Conservation (phyloP, 2,329 filamentous ascomycete species). For the Neobulgaria alba region DNA sequence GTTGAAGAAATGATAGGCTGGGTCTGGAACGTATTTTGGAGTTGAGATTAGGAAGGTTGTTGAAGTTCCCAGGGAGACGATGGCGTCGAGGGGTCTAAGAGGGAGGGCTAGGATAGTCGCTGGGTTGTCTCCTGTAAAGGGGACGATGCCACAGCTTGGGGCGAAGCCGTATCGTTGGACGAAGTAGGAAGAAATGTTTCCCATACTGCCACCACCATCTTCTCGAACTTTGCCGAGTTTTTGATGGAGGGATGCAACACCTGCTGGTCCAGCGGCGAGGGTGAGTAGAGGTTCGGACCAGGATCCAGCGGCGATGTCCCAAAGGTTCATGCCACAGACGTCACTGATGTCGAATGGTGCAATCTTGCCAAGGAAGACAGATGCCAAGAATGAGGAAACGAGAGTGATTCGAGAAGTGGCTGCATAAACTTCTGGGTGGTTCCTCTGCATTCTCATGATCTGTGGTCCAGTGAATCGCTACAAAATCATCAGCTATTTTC, state of each 20-base stretch:
- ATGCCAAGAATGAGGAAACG: constrained; percentile 91
- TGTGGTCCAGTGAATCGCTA: constrained; percentile 96
- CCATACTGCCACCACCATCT: constrained; percentile 74
- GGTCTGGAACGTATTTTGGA: constrained; percentile 79
- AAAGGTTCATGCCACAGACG: constrained; percentile 93
- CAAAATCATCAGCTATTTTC: constrained; percentile 6
- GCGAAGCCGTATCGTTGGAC: constrained; percentile 69
- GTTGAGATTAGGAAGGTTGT: constrained; percentile 98
- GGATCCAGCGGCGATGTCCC: constrained; percentile 68
- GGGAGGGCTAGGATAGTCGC: constrained; percentile 89
- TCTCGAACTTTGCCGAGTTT: constrained; percentile 76
- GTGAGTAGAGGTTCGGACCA: constrained; percentile 71
- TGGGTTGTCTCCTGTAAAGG: constrained; percentile 94
- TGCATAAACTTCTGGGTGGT: constrained; percentile 72
- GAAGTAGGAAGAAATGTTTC: constrained; percentile 71
- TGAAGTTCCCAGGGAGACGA: constrained; percentile 88
- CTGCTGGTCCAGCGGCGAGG: constrained; percentile 55
- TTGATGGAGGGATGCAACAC: constrained; percentile 54
- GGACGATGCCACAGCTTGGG: constrained; percentile 64
- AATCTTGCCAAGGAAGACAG: constrained; percentile 74
- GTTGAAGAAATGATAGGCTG: constrained; percentile 95
- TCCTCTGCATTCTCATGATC: constrained; percentile 78
- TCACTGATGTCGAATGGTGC: constrained; percentile 91
- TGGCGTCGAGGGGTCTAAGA: constrained; percentile 78
- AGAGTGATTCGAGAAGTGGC: constrained; percentile 80